Evolutionary conservation across 2,329 filamentous ascomycete species (phyloP), one percentile per base, ranked within the genome.

Genomic region (Penicillium sp.): DNA sequence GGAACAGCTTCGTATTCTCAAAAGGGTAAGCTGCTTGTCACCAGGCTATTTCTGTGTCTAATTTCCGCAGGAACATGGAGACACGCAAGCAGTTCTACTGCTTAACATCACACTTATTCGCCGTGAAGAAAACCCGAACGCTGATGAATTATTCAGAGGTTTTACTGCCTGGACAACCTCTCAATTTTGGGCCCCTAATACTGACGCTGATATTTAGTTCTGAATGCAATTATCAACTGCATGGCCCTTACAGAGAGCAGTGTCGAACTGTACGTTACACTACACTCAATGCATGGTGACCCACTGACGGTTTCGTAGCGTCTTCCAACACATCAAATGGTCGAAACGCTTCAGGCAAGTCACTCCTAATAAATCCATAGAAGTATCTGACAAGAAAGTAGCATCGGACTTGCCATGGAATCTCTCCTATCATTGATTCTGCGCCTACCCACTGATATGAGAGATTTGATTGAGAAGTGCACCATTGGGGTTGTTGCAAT

Each of bases 401-500:
- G 37, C 10, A 20, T 27, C 20, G 13, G 23, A 5, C 45, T 37
- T 23, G 38, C 20, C 10, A 73, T 72, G 23, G 66, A 72, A 6
- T 71, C 81, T 0, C 70, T 95, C 3, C 75, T 83, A 7, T 76
- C 95, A 28, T 74, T 95, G 6, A 66, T 72, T 10, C 67, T 75
- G n/a, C 75, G 81, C 24, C 65, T 90, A 23, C 57, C 82, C 23
- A 53, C 58, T 72, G 50, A 73, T 3, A 77, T 78, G 3, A 55
- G 68, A 1, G 72, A 75, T 3, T 89, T 84, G 83, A 73, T 89
- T 28, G 88, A 91, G 52, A 86, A 81, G 58, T 76, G 80, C 0
- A 66, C 90, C 9, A 75, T 95, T 15, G 82, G 81, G 5, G 79
- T 87, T 3, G 71, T 89, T 4, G 86, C 83, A 78, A 81, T 89